Evolutionary conservation across 1,284 basidiomycete species (phyloP).

Genomic region (Leccinum discolor): DNA sequence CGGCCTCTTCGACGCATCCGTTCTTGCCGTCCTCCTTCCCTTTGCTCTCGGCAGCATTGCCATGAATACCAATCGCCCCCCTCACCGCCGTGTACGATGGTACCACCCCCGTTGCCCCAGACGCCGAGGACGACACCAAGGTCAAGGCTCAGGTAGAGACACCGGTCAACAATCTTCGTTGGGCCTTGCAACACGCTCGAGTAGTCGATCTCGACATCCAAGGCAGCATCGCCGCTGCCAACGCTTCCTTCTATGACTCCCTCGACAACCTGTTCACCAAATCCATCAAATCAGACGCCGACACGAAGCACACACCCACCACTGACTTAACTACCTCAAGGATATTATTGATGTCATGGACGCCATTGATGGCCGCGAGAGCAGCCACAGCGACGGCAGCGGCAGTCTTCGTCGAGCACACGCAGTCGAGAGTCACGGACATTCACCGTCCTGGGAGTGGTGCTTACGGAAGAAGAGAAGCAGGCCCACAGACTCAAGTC

Average conservation of each 20-base stretch:
- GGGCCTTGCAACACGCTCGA: constrained; percentile 62
- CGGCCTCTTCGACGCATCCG: constrained; percentile 34
- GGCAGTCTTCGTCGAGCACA: constrained; percentile 26
- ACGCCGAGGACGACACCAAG: constrained; percentile 16
- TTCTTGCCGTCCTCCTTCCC: constrained; percentile 57
- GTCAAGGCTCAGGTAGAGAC: constrained; percentile 16
- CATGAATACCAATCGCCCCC: constrained; percentile 41
- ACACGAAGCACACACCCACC: constrained; percentile 42
- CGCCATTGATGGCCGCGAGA: constrained; percentile 26
- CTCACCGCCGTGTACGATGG: constrained; percentile 58
- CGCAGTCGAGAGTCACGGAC: constrained; percentile 25
- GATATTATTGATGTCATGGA: constrained; percentile 27
- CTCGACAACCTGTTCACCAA: constrained; percentile 77
- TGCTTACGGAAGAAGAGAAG: constrained; percentile 64
- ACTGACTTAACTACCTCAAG: constrained; percentile 27
- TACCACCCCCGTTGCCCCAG: constrained; percentile 40
- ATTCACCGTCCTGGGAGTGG: constrained; percentile 31
- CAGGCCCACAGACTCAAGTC: constrained; percentile 58
- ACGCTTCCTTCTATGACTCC: constrained; percentile 61
- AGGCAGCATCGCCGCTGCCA: constrained; percentile 45
- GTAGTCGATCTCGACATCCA: constrained; percentile 72
- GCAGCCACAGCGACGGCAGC: constrained; percentile 16
- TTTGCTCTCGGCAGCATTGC: constrained; percentile 52
- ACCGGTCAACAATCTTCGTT: constrained; percentile 46
- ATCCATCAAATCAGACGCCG: constrained; percentile 38